Base-by-base conservation (phyloP, 345 rosid species). In the Pelargonium nanum region DNA sequence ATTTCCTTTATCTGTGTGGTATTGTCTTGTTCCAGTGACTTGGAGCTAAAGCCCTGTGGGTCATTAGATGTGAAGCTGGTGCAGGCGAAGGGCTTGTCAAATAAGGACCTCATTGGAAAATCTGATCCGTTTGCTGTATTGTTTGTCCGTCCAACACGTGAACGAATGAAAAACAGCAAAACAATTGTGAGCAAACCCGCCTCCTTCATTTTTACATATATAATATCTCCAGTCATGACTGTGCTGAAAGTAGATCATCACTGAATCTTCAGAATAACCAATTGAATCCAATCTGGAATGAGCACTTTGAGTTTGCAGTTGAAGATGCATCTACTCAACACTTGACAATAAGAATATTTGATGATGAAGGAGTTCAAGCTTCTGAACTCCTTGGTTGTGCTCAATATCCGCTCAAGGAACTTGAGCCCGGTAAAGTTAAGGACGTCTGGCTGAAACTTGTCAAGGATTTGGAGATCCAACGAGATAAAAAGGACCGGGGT, bases 381-480 rank as follows among this genome's bases (percentile, higher is more conserved):
- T 73, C 97, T 66, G 91, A 94, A 68, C 70, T 88, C 45, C 67
- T 94, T 59, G 97, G 99, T 56, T 94, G 97, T 65, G 87, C 97
- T 70, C 93, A 88, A 67, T 72, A 88, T 63, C 73, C 62, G 45
- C 68, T 94, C 70, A 75, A 75, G 55, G 93, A 82, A 64, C 99
- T 94, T 69, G 86, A 83, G 68, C 97, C 97, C 56, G 99, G 99
- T 72, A 94, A 88, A 81, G 96, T 90, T 72, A 94, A 90, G 79
- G 99, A 90, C 79, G 85, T 88, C 55, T 94, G 99, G 99, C 74
- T 94, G 81, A 86, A 88, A 71, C 80, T 94, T 66, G 97, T 94
- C 59, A 94, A 94, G 78, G 99, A 94, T 80, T 80, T 94, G 78
- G 97, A 85, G 69, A 64, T 94, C 76, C 96, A 88, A 68, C 83